Conservation (phyloP, 305 asterid species). For the Solanum hybrid region DNA sequence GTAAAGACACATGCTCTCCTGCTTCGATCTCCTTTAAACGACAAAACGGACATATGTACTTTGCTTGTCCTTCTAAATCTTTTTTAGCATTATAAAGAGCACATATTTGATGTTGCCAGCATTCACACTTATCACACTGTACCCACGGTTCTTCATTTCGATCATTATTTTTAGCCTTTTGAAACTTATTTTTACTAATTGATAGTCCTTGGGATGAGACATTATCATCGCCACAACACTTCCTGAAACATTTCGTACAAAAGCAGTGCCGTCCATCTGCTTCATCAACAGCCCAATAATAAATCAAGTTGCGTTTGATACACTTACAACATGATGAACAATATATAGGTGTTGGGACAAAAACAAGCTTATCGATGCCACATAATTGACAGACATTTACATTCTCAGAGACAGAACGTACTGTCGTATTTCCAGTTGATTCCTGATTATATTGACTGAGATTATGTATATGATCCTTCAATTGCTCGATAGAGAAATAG, state of each 20-base stretch:
- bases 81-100: constrained; percentile 52
- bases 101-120: constrained; percentile 79
- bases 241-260: constrained; percentile 43
- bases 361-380: constrained; percentile 22
- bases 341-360: constrained; percentile 35
- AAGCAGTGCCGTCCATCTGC: constrained; percentile 22
- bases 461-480: constrained; percentile 43
- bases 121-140: constrained; percentile 52
- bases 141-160: constrained; percentile 73
- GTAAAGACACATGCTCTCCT: constrained; percentile 25
- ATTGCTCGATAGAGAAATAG: constrained; percentile 44
- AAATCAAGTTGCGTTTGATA: constrained; percentile 35
- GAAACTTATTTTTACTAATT: constrained; percentile 33
- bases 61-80: constrained; percentile 44
- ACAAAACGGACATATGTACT: constrained; percentile 59
- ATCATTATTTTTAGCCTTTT: constrained; percentile 31
- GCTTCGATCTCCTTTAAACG: constrained; percentile 38
- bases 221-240: constrained; percentile 21
- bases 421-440: constrained; percentile 10
- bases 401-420: constrained; percentile 17
- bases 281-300: constrained; percentile 33
- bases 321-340: constrained; percentile 39
- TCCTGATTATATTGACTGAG: constrained; percentile 27
- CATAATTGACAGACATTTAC: constrained; percentile 58
- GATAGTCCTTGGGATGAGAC: constrained; percentile 36